These are phyloP conservation scores for Zizania latifolia DNA, from an alignment of 176 grass and related monocot genomes.

Conservation along the genomic window DNA sequence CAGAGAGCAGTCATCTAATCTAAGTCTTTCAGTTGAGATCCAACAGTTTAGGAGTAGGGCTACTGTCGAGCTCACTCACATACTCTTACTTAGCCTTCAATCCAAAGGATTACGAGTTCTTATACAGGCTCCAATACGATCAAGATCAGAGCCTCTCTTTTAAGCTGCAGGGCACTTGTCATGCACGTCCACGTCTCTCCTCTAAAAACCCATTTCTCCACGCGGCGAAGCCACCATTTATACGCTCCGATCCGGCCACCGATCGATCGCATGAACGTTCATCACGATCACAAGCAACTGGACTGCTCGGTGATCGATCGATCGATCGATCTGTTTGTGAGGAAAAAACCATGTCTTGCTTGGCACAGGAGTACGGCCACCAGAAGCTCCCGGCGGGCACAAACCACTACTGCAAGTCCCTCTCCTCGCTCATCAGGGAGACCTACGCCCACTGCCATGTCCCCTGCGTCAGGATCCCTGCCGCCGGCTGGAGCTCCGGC, in stretches of 20 bases:
- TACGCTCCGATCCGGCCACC: constrained; percentile 25
- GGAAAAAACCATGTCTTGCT: constrained; percentile 53
- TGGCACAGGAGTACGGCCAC: constrained; percentile 41
- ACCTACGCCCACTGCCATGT: constrained; percentile 57
- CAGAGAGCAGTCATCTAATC: too few species aligned
- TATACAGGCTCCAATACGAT: constrained; percentile 10
- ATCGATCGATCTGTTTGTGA: neutral
- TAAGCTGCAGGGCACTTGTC: constrained; percentile 57
- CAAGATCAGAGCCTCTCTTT: constrained; percentile 20
- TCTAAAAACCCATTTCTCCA: constrained; percentile 13
- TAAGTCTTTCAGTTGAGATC: too few species aligned
- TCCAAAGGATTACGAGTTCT: constrained; percentile 45
- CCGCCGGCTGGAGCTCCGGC: constrained; percentile 58
- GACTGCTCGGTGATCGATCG: neutral
- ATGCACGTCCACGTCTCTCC: constrained; percentile 70
- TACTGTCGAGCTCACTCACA: constrained; percentile 29
- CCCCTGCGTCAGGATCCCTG: constrained; percentile 56
- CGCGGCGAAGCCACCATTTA: constrained; percentile 27
- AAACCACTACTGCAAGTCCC: constrained; percentile 46
- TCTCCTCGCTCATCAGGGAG: constrained; percentile 59
- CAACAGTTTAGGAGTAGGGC: too few species aligned
- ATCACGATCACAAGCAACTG: neutral
- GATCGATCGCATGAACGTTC: constrained; percentile 15
- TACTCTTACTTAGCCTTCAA: constrained; percentile 67
- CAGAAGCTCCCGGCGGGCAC: constrained; percentile 32